These are phyloP conservation scores for Chalara sp. DNA, from an alignment of 2,329 filamentous ascomycete species.

Conservation along the genomic window DNA sequence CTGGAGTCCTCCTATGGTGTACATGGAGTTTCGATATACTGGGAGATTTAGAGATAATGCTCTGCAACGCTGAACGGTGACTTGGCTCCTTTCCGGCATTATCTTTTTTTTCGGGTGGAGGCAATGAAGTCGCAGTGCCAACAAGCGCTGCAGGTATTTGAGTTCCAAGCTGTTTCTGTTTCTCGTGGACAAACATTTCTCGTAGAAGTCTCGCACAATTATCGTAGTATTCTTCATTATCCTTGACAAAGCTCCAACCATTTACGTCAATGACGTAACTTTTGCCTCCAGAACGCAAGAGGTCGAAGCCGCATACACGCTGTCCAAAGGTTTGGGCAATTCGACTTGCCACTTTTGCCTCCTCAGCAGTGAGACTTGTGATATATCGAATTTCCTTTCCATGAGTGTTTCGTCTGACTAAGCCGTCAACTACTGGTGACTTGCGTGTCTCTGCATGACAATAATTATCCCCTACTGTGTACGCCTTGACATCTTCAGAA, in stretches of 20 bases:
- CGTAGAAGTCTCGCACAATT: slow-evolving; percentile 80
- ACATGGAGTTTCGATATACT: slow-evolving; percentile 51
- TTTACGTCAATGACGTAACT: slow-evolving; percentile 99
- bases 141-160: slow-evolving; percentile 27
- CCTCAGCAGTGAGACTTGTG: slow-evolving; percentile 72
- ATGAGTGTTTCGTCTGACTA: slow-evolving; percentile 92
- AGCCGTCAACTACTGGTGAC: slow-evolving; percentile 91
- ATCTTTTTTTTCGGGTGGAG: slow-evolving; percentile 14
- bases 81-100: slow-evolving; percentile 23
- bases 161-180: slow-evolving; percentile 44
- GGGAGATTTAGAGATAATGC: slow-evolving; percentile 52
- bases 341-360: slow-evolving; percentile 78
- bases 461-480: slow-evolving; percentile 87
- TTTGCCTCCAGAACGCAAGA: slow-evolving; percentile 78
- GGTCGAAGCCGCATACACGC: slow-evolving; percentile 90
- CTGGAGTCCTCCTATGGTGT: slow-evolving; percentile 33
- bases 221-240: slow-evolving; percentile 98
- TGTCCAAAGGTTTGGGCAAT: slow-evolving; percentile 92
- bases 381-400: slow-evolving; percentile 97
- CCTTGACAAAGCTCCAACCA: slow-evolving; percentile 99
- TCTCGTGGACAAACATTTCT: slow-evolving; percentile 82
- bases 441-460: slow-evolving; percentile 97
- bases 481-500: slow-evolving; percentile 96
- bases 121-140: slow-evolving; percentile 3
- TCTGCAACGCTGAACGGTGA: slow-evolving; percentile 46